Evolutionary conservation across 2,329 filamentous ascomycete genomes (phyloP).

Genomic region (Fusarium humuli): DNA sequence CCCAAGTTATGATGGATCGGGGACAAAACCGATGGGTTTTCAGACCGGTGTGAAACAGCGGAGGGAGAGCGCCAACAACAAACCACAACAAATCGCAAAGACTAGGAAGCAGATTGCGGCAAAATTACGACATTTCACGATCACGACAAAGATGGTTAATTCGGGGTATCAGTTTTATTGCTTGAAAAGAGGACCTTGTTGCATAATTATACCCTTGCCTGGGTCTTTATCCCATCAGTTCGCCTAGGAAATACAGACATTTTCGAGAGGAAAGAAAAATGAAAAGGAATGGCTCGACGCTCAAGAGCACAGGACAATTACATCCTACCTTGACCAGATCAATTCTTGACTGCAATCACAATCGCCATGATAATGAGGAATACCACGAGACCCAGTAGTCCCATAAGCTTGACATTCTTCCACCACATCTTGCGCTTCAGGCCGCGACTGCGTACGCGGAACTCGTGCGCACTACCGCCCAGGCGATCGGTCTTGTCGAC

Average conservation of each 20-base stretch:
- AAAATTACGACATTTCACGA: slow-evolving; percentile 5
- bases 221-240: slow-evolving; percentile 37
- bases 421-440: slow-evolving; percentile 98
- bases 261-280: slow-evolving; percentile 33
- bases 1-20: slow-evolving; percentile 51
- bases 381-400: slow-evolving; percentile 77
- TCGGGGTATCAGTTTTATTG: slow-evolving; percentile 34
- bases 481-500: slow-evolving; percentile 97
- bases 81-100: background rate
- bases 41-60: background rate
- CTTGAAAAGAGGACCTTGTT: slow-evolving; percentile 40
- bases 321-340: slow-evolving; percentile 14
- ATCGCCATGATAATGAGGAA: slow-evolving; percentile 67
- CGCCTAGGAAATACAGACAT: slow-evolving; percentile 37
- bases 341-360: slow-evolving; percentile 64
- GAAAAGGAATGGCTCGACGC: slow-evolving; percentile 34
- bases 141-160: slow-evolving; percentile 1
- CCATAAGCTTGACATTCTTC: slow-evolving; percentile 98
- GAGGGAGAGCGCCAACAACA: background rate
- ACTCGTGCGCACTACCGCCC: slow-evolving; percentile 89
- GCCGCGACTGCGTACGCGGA: slow-evolving; percentile 86
- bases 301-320: slow-evolving; percentile 5
- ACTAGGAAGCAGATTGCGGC: background rate
- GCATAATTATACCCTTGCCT: slow-evolving; percentile 43
- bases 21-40: background rate